Conservation (phyloP, 495 filamentous ascomycete species). For the Melanomma pulvis-pyrius region DNA sequence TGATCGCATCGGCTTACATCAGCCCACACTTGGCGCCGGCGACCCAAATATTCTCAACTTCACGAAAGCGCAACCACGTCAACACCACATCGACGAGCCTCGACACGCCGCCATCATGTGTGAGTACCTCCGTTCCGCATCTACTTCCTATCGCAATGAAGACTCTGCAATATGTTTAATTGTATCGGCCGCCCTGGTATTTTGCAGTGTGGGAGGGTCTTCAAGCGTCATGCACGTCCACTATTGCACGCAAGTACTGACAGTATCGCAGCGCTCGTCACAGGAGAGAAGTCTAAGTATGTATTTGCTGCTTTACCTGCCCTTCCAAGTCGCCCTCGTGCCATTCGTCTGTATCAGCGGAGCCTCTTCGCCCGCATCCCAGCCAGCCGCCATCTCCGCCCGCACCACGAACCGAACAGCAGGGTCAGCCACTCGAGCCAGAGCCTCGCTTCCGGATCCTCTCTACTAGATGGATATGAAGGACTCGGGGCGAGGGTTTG, state of each 20-base stretch:
- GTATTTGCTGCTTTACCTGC: conserved; percentile 8
- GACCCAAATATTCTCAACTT: conserved; percentile 27
- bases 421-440: not conserved
- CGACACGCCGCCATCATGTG: conserved; percentile 37
- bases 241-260: conserved; percentile 3
- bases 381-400: not conserved
- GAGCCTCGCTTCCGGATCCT: not conserved
- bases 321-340: not conserved
- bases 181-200: not conserved
- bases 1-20: not conserved
- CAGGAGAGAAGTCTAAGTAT: conserved; percentile 72
- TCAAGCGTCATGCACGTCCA: not conserved
- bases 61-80: not conserved
- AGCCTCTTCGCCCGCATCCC: not conserved
- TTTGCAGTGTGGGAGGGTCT: not conserved
- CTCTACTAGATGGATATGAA: not conserved
- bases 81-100: conserved; percentile 27
- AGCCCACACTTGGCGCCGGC: conserved; percentile 24
- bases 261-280: conserved; percentile 53
- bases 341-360: not conserved
- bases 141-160: not conserved
- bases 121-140: conserved; percentile 8
- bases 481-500: not conserved
- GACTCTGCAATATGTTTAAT: not conserved
- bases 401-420: not conserved